These are phyloP conservation scores for Alternaria sp. DNA, from an alignment of 2,329 filamentous ascomycete genomes.

Conservation along the genomic window DNA sequence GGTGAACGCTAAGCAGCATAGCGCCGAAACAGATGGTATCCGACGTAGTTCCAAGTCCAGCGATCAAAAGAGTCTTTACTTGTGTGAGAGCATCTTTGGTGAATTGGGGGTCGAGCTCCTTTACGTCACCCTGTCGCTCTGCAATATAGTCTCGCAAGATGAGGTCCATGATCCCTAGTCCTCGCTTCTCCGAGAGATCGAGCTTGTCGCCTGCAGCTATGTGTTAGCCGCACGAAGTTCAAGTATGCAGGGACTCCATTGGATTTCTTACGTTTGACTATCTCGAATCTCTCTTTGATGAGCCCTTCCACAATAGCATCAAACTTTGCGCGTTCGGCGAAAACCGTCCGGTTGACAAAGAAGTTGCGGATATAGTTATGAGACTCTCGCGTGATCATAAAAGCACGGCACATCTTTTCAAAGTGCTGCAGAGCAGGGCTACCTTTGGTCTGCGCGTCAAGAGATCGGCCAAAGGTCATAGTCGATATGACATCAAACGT, in stretches of 20 bases:
- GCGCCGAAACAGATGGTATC: constrained; percentile 39
- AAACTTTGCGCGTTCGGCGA: constrained; percentile 28
- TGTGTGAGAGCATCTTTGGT: constrained; percentile 44
- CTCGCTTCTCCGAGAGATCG: constrained; percentile 45
- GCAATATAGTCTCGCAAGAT: constrained; percentile 37
- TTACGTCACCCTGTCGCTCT: constrained; percentile 21
- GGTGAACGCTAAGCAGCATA: constrained; percentile 40
- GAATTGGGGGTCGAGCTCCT: constrained; percentile 42
- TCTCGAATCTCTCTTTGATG: constrained; percentile 47
- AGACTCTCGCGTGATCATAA: constrained; percentile 18
- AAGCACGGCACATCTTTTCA: constrained; percentile 21
- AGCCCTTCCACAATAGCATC: constrained; percentile 42
- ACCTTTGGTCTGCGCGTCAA: constrained; percentile 33
- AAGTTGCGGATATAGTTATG: constrained; percentile 29
- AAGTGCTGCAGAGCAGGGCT: constrained; percentile 29
- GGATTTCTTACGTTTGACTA: not conserved
- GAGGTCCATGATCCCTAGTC: constrained; percentile 46
- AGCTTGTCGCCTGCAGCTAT: constrained; percentile 30
- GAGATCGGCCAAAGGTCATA: constrained; percentile 31
- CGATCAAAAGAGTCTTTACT: constrained; percentile 52
- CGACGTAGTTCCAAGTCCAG: constrained; percentile 53
- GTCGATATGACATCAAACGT: constrained; percentile 38
- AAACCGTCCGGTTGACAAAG: constrained; percentile 15
- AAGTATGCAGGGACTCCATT: not conserved
- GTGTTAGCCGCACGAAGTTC: not conserved